Conservation (phyloP, 2,329 filamentous ascomycete species). For the Scytalidium sp. region DNA sequence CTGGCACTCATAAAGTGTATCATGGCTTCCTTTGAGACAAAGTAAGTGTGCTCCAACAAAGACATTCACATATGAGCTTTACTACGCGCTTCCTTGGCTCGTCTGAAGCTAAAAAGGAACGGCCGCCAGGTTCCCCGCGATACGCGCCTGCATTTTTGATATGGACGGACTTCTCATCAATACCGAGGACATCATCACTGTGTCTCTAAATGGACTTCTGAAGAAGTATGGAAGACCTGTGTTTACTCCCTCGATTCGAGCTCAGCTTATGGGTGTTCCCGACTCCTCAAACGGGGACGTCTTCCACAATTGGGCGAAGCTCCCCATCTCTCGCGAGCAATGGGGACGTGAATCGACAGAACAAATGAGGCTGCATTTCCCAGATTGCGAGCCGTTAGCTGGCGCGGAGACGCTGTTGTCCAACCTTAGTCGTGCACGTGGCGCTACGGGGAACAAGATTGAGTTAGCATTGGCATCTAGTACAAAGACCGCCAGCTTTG, state of each 20-base stretch:
- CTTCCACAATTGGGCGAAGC: constrained; percentile 77
- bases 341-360: constrained; percentile 57
- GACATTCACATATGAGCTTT: not conserved
- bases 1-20: constrained; percentile 1
- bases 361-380: constrained; percentile 71
- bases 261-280: constrained; percentile 54
- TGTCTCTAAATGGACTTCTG: constrained; percentile 78
- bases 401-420: constrained; percentile 69
- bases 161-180: constrained; percentile 96
- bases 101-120: constrained; percentile 1
- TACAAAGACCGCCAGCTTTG: constrained; percentile 48
- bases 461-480: constrained; percentile 78
- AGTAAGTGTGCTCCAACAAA: constrained; percentile 3
- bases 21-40: constrained; percentile 3
- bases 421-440: constrained; percentile 40
- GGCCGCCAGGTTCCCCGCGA: constrained; percentile 63
- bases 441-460: constrained; percentile 33
- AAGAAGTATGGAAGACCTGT: constrained; percentile 66
- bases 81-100: not conserved
- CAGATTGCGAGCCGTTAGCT: constrained; percentile 67
- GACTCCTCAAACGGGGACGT: constrained; percentile 46
- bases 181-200: constrained; percentile 87
- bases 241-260: constrained; percentile 89
- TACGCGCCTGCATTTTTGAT: constrained; percentile 92
- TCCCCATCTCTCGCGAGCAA: constrained; percentile 70